phyloP scores from a whole-genome alignment of 805 yeast genomes.

The Cyberlindnera mycetangii region DNA sequence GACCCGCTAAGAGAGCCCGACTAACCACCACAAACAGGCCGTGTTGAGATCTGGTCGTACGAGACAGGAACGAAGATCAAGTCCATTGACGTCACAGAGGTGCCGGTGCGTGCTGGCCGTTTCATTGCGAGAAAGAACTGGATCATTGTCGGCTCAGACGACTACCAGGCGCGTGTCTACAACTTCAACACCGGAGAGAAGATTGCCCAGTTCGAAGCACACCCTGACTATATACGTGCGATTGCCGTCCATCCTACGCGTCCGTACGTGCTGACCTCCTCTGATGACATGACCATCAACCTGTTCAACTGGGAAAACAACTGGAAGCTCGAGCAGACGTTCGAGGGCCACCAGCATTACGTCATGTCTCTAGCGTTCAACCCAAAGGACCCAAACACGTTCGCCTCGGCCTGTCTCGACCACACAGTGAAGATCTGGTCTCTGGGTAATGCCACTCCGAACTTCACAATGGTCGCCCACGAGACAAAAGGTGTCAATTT shows the following conservation, averaged over 20 bases:
- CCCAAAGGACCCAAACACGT: constrained; percentile 96
- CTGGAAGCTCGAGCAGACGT: constrained; percentile 87
- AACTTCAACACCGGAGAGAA: constrained; percentile 96
- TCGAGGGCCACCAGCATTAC: constrained; percentile 94
- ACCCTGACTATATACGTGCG: constrained; percentile 92
- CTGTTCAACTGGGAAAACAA: constrained; percentile 97
- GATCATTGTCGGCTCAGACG: constrained; percentile 96
- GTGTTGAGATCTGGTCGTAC: constrained; percentile 89
- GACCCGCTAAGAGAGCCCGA: not conserved
- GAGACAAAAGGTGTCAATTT: constrained; percentile 92
- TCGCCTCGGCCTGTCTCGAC: constrained; percentile 96
- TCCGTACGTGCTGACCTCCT: constrained; percentile 83
- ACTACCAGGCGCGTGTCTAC: constrained; percentile 88
- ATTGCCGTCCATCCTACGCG: constrained; percentile 93
- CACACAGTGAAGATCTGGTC: constrained; percentile 98
- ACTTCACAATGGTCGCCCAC: constrained; percentile 88
- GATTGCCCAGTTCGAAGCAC: constrained; percentile 94
- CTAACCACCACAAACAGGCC: constrained; percentile 24
- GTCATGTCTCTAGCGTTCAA: constrained; percentile 93
- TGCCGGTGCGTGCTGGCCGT: constrained; percentile 94
- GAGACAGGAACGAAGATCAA: constrained; percentile 82
- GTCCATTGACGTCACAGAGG: constrained; percentile 90
- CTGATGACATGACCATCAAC: constrained; percentile 89
- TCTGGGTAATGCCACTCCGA: constrained; percentile 80
- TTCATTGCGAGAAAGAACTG: constrained; percentile 96